These are phyloP conservation scores for Torulaspora gathmanii DNA, from an alignment of 805 yeast species.

Conservation along the genomic window DNA sequence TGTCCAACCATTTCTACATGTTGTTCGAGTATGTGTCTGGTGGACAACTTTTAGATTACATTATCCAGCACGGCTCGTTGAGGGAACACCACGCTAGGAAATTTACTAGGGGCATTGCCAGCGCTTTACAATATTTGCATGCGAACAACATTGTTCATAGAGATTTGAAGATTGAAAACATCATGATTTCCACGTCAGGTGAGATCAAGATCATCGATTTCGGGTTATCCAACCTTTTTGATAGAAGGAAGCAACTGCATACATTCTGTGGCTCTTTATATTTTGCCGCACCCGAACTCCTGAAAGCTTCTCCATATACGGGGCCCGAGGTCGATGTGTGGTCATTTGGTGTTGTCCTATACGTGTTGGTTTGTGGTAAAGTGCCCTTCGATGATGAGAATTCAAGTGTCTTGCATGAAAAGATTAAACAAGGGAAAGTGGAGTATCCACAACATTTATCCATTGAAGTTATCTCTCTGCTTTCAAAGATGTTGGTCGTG, in stretches of 20 bases:
- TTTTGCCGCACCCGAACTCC: constrained; percentile 96
- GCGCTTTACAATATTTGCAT: constrained; percentile 91
- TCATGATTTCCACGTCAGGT: constrained; percentile 88
- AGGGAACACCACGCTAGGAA: constrained; percentile 92
- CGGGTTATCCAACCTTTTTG: constrained; percentile 85
- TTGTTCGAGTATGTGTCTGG: constrained; percentile 95
- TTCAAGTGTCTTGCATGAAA: constrained; percentile 86
- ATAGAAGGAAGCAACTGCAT: constrained; percentile 64
- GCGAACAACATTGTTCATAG: constrained; percentile 93
- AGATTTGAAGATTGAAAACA: constrained; percentile 93
- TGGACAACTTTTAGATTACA: constrained; percentile 95
- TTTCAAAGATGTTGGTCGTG: constrained; percentile 87
- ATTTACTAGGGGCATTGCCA: constrained; percentile 90
- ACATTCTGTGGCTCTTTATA: constrained; percentile 97
- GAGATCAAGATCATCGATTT: constrained; percentile 95
- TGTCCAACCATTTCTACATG: constrained; percentile 97
- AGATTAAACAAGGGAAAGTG: constrained; percentile 86
- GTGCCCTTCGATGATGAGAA: constrained; percentile 97
- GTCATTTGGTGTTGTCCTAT: constrained; percentile 96
- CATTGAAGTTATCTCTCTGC: constrained; percentile 69
- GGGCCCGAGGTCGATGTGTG: constrained; percentile 99
- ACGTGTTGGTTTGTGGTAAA: constrained; percentile 93
- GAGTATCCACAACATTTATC: constrained; percentile 85
- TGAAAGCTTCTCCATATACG: constrained; percentile 84
- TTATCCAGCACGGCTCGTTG: constrained; percentile 90